Conservation (phyloP, 2,329 filamentous ascomycete genomes). For the Lachnellula willkommii region DNA sequence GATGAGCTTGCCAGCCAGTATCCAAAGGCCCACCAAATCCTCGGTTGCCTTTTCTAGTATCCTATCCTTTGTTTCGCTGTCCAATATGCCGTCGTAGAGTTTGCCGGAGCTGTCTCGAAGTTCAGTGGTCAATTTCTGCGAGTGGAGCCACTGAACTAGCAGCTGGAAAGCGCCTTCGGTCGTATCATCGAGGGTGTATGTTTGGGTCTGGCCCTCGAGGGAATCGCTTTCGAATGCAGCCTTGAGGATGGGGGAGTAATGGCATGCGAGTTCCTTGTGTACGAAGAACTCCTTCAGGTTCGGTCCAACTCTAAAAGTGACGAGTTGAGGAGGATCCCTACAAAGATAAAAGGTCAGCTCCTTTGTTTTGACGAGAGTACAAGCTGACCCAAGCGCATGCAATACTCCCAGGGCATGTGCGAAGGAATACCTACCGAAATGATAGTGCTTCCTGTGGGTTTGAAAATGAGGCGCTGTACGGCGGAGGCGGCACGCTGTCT, state of each 20-base stretch:
- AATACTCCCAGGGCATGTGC: no score
- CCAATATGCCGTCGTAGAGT: background rate
- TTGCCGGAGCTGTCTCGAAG: background rate
- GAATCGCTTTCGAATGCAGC: conserved; percentile 4
- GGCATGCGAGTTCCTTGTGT: conserved; percentile 9
- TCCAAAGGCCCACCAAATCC: background rate
- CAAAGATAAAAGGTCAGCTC: no score
- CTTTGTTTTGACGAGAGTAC: no score
- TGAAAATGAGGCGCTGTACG: no score
- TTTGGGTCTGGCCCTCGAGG: conserved; percentile 4
- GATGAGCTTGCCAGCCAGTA: conserved; percentile 3
- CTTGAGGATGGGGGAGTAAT: background rate
- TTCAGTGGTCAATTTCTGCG: background rate
- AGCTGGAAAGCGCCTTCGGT: background rate
- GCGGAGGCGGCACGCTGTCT: no score
- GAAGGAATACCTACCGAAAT: no score
- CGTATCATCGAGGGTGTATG: conserved; percentile 3
- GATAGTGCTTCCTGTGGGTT: no score
- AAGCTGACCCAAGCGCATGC: no score
- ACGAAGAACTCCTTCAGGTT: background rate
- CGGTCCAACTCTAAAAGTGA: background rate
- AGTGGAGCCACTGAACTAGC: conserved; percentile 4
- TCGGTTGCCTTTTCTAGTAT: background rate
- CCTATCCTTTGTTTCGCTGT: background rate
- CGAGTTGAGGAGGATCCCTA: background rate